Evolutionary conservation across 148 eudicot genomes (phyloP).

Genomic region (Nepenthes gracilis): DNA sequence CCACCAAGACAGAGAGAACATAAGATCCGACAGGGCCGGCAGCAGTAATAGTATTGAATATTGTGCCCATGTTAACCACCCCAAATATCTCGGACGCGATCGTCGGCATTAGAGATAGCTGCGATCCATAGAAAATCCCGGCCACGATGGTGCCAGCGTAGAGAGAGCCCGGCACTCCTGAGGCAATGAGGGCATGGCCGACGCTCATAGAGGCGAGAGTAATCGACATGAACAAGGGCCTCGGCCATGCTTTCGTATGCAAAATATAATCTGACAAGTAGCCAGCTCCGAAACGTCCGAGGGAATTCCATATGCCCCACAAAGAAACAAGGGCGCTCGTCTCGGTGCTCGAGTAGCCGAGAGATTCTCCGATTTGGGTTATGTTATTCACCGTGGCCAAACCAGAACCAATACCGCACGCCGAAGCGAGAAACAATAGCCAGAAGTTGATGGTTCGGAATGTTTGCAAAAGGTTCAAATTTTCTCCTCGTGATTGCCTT

Average conservation of each 20-base stretch:
- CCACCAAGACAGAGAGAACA: constrained; percentile 46
- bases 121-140: constrained; percentile 66
- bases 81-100: constrained; percentile 68
- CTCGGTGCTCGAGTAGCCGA: constrained; percentile 38
- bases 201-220: constrained; percentile 45
- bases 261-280: constrained; percentile 55
- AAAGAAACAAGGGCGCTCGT: constrained; percentile 60
- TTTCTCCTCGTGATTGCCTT: constrained; percentile 10
- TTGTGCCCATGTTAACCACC: constrained; percentile 55
- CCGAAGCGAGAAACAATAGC: constrained; percentile 46
- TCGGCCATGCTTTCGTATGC: constrained; percentile 35
- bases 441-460: constrained; percentile 48
- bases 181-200: constrained; percentile 53
- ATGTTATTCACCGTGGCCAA: constrained; percentile 61
- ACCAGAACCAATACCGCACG: constrained; percentile 69
- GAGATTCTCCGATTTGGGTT: constrained; percentile 63
- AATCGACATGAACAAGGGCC: constrained; percentile 57
- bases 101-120: constrained; percentile 73
- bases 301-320: constrained; percentile 80
- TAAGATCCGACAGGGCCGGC: constrained; percentile 76
- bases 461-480: constrained; percentile 51
- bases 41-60: constrained; percentile 55
- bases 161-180: constrained; percentile 47
- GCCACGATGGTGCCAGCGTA: constrained; percentile 49
- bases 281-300: constrained; percentile 78